Evolutionary conservation across 2,329 filamentous ascomycete genomes (phyloP), one percentile per base, ranked within the genome.

Genomic region (Fusarium annulatum): DNA sequence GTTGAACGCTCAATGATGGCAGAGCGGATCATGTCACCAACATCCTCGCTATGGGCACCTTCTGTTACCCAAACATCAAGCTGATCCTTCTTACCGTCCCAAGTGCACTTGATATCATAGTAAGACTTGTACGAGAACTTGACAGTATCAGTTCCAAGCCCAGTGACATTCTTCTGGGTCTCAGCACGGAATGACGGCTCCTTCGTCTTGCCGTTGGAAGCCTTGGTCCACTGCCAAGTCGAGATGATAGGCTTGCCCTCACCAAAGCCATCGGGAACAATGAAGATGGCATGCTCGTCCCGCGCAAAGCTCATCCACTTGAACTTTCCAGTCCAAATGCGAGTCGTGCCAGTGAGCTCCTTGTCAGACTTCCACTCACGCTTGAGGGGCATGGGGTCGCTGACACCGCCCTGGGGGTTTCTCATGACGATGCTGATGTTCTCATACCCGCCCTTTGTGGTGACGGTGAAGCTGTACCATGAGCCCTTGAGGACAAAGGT

Each of bases 301-400:
- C 39, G 0, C 30, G 74, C 67, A 36, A 61, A 74, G 3, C 36
- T 14, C 4, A 53, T 5, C 63, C 67, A 77, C 42, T 68, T 74
- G 61, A 74, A 52, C 53, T 77, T 77, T 14, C 75, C 74, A 14
- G 74, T 75, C 74, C 74, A 77, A 4, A 77, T 61, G 3, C 74
- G 61, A 0, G 42, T 38, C 4, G 48, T 48, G 0, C 43, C 64
- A 15, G 60, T 72, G 2, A 49, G 60, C 2, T 74, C 70, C 18
- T 53, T 14, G 0, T 75, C 15, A 23, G 74, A 64, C 41, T 74
- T 34, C 67, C 68, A 76, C 39, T 72, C 48, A 0, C 72, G 65
- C 3, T 72, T 7, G 0, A 75, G 28, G 2, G 52, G 3, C 43
- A 72, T 64, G 10, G 53, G 51, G 0, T 26, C 30, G 7, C 63